phyloP scores from a whole-genome alignment of 225 moss, liverwort and hornwort genomes.

The Pseudisothecium myosuroides region DNA sequence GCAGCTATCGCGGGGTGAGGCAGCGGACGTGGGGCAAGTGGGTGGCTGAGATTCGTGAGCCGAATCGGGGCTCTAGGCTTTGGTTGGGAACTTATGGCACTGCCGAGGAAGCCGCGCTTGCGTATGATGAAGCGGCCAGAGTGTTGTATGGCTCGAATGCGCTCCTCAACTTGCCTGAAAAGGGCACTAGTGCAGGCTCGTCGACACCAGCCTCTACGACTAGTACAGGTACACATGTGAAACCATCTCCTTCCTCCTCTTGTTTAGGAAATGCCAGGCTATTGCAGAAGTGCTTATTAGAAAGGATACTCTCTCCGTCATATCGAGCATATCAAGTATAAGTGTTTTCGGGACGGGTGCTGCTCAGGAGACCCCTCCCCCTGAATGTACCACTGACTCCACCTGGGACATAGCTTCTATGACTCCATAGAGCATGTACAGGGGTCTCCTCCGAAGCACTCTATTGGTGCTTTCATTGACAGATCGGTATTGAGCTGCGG shows the following conservation, averaged over 20 bases:
- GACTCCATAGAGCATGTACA: neutral
- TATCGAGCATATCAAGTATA: neutral
- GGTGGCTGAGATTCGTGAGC: conserved; percentile 68
- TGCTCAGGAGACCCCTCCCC: neutral
- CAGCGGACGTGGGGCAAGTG: conserved; percentile 67
- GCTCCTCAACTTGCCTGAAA: conserved; percentile 47
- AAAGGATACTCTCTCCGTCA: neutral
- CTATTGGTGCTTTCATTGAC: neutral
- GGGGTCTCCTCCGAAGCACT: neutral
- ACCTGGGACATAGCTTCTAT: neutral
- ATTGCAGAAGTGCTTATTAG: neutral
- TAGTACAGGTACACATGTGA: neutral
- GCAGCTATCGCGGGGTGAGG: conserved; percentile 48
- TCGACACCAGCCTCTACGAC: conserved; percentile 1
- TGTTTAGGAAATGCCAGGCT: neutral
- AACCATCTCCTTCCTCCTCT: neutral
- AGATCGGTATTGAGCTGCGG: neutral
- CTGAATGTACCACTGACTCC: neutral
- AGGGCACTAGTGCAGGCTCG: neutral
- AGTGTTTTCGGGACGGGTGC: neutral
- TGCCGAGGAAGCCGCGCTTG: conserved; percentile 60
- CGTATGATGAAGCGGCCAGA: conserved; percentile 61
- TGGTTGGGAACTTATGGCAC: conserved; percentile 72
- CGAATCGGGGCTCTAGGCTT: conserved; percentile 44
- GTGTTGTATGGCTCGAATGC: conserved; percentile 49